Conservation (phyloP, 495 filamentous ascomycete species). For the Neurospora sp. region DNA sequence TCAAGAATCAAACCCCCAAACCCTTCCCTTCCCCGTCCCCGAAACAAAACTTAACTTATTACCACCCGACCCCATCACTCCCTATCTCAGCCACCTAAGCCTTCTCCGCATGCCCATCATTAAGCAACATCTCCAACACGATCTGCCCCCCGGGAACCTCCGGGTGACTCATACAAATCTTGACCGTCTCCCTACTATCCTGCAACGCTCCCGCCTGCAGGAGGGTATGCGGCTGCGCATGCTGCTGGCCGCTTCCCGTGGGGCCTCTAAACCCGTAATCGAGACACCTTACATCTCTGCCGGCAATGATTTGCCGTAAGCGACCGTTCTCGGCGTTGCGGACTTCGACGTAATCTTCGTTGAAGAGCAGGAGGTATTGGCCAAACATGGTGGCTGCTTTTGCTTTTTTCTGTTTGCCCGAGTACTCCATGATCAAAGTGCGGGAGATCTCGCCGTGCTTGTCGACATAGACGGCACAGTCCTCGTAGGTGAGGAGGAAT, state of each 20-base stretch:
- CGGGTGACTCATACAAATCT: slow-evolving; percentile 92
- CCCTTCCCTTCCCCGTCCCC: not conserved
- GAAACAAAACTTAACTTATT: not conserved
- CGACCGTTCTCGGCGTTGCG: slow-evolving; percentile 94
- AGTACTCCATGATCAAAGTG: slow-evolving; percentile 93
- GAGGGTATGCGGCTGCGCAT: not conserved
- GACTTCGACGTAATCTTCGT: slow-evolving; percentile 86
- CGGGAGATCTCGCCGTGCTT: slow-evolving; percentile 93
- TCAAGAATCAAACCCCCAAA: not conserved
- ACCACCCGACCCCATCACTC: not conserved
- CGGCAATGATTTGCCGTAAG: slow-evolving; percentile 85
- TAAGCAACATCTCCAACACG: slow-evolving; percentile 84
- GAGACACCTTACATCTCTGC: slow-evolving; percentile 73
- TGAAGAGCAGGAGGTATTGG: slow-evolving; percentile 73
- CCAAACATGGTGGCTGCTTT: slow-evolving; percentile 65
- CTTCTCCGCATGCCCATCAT: slow-evolving; percentile 84
- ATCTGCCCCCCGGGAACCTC: slow-evolving; percentile 72
- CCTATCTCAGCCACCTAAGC: slow-evolving; percentile 1
- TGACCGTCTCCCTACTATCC: slow-evolving; percentile 56
- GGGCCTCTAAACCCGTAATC: slow-evolving; percentile 67
- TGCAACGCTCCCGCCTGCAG: not conserved
- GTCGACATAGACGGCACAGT: slow-evolving; percentile 95
- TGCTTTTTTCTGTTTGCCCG: slow-evolving; percentile 77
- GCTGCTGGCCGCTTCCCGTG: slow-evolving; percentile 27
- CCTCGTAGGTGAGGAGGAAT: slow-evolving; percentile 87